Evolutionary conservation across 2,329 filamentous ascomycete species (phyloP).

Genomic region (Tolypocladium endophyticum): DNA sequence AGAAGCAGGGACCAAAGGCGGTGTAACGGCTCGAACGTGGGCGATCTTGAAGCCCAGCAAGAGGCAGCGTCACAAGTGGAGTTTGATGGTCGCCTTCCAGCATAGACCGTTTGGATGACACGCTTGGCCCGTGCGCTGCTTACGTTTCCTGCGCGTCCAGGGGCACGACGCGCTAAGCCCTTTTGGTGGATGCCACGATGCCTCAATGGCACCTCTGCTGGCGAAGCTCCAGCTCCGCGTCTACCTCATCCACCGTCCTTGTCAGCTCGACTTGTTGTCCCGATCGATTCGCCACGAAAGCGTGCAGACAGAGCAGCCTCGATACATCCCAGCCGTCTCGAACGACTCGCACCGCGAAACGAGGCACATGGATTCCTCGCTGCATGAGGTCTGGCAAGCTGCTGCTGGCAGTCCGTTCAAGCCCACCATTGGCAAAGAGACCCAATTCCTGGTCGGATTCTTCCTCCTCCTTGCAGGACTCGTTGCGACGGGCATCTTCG

Average conservation of each 20-base stretch:
- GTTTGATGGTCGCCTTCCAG: neutral
- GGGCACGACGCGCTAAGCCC: constrained; percentile 16
- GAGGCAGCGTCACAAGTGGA: neutral
- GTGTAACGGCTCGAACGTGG: neutral
- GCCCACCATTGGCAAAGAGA: constrained; percentile 68
- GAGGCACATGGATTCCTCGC: constrained; percentile 62
- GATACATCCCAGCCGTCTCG: neutral
- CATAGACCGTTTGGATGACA: neutral
- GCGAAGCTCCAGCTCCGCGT: constrained; percentile 5
- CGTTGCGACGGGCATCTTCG: constrained; percentile 67
- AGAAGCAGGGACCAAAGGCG: neutral
- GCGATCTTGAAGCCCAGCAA: neutral
- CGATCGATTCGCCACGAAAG: neutral
- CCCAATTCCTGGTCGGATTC: constrained; percentile 76
- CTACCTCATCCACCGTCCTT: neutral
- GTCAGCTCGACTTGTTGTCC: neutral
- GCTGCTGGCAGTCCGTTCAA: constrained; percentile 78
- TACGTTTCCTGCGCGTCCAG: constrained; percentile 12
- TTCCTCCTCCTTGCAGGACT: constrained; percentile 62
- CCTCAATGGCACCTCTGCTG: constrained; percentile 12
- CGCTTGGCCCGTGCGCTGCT: constrained; percentile 15
- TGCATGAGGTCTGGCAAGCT: constrained; percentile 89
- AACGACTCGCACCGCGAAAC: constrained; percentile 2
- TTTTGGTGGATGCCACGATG: constrained; percentile 23
- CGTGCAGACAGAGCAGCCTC: neutral